These are phyloP conservation scores for Ganoderma boninense DNA, from an alignment of 1,284 basidiomycete genomes.

Conservation along the genomic window DNA sequence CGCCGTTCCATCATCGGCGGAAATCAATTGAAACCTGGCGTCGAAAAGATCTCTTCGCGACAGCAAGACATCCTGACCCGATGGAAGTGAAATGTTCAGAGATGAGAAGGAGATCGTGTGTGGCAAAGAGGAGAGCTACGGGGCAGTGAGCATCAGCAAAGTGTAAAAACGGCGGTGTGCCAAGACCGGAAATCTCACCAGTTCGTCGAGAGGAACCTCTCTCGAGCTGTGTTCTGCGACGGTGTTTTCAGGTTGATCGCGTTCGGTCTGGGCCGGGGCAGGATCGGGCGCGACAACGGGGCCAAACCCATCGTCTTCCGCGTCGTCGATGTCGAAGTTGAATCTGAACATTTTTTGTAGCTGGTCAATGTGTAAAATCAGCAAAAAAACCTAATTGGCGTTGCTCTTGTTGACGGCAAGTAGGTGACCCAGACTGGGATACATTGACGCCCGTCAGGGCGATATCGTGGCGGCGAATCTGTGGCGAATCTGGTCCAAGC, in stretches of 20 bases:
- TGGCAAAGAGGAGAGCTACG: constrained; percentile 63
- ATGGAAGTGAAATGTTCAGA: constrained; percentile 50
- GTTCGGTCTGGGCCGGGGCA: not conserved
- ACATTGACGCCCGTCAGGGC: too few species aligned
- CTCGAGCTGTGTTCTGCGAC: constrained; percentile 35
- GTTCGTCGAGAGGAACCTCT: constrained; percentile 43
- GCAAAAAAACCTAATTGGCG: too few species aligned
- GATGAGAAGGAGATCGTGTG: constrained; percentile 69
- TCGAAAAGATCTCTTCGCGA: constrained; percentile 91
- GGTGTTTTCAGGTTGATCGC: not conserved
- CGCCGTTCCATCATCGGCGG: constrained; percentile 45
- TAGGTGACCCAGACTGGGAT: too few species aligned
- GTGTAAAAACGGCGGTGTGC: not conserved
- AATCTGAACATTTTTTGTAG: constrained; percentile 61
- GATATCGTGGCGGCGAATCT: too few species aligned
- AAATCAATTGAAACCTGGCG: constrained; percentile 90
- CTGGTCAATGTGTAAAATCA: too few species aligned
- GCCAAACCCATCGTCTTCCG: constrained; percentile 36
- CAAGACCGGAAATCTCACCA: constrained; percentile 42
- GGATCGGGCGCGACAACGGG: not conserved
- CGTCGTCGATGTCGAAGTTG: constrained; percentile 58
- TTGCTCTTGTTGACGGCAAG: too few species aligned
- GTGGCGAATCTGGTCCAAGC: too few species aligned
- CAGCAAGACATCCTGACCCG: constrained; percentile 51
- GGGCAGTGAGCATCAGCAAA: constrained; percentile 10